These are phyloP conservation scores for Oryza glumipatula DNA, from an alignment of 176 grass and related monocot species.

Conservation along the genomic window DNA sequence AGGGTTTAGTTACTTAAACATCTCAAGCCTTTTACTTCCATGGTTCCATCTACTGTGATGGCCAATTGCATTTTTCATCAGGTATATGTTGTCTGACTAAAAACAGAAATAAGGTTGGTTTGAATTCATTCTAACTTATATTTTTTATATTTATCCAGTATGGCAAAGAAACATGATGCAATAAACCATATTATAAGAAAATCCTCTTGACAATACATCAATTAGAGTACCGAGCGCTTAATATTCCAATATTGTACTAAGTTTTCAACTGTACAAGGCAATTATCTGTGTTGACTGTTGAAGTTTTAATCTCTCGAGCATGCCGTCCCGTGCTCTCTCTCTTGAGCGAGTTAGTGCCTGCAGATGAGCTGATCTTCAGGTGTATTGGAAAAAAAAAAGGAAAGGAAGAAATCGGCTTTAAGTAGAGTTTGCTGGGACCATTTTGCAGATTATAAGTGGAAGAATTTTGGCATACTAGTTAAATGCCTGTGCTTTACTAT, in stretches of 20 bases:
- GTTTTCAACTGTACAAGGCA: neutral
- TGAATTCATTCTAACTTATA: neutral
- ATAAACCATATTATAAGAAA: neutral
- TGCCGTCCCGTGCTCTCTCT: neutral
- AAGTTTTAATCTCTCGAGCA: neutral
- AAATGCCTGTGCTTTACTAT: no score
- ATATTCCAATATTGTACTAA: neutral
- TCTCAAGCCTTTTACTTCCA: neutral
- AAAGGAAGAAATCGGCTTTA: neutral
- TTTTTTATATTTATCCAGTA: neutral
- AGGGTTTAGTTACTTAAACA: neutral
- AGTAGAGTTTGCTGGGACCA: neutral
- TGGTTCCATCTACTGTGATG: neutral
- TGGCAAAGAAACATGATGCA: neutral
- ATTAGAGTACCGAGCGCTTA: neutral
- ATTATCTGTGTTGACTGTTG: neutral
- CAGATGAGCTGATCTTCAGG: neutral
- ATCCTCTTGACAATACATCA: neutral
- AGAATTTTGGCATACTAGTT: neutral
- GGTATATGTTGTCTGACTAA: neutral
- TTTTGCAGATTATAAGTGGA: neutral
- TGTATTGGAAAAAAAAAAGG: neutral
- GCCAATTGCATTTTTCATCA: neutral
- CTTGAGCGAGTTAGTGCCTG: no score
- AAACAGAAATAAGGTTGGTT: neutral